These are phyloP conservation scores for Suhomyces canberraensis DNA, from an alignment of 805 yeast species.

Conservation along the genomic window DNA sequence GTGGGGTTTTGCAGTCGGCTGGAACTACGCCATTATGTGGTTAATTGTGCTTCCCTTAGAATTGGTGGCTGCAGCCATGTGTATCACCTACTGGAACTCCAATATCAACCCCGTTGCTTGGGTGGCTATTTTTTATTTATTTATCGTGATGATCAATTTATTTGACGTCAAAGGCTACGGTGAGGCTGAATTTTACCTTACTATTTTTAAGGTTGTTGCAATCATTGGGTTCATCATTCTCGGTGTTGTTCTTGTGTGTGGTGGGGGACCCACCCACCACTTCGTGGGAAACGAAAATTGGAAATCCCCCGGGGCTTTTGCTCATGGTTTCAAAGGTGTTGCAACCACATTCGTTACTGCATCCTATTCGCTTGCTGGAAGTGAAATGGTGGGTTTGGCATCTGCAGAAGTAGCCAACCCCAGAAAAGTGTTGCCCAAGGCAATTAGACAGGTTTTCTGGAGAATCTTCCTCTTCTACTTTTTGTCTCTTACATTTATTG, in stretches of 20 bases:
- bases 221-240: constrained; percentile 36
- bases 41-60: constrained; percentile 35
- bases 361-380: constrained; percentile 34
- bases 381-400: constrained; percentile 38
- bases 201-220: constrained; percentile 32
- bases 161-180: constrained; percentile 39
- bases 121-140: constrained; percentile 33
- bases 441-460: constrained; percentile 44
- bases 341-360: constrained; percentile 38
- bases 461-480: constrained; percentile 40
- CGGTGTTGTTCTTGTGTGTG: constrained; percentile 35
- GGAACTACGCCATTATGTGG: constrained; percentile 40
- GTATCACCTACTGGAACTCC: constrained; percentile 33
- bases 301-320: constrained; percentile 32
- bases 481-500: constrained; percentile 21
- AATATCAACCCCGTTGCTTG: constrained; percentile 36
- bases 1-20: constrained; percentile 41
- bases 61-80: constrained; percentile 38
- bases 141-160: constrained; percentile 26
- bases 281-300: constrained; percentile 33
- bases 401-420: constrained; percentile 42
- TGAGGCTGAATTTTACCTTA: constrained; percentile 32
- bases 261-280: constrained; percentile 38
- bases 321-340: constrained; percentile 38
- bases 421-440: constrained; percentile 36